phyloP scores from a whole-genome alignment of 2,329 filamentous ascomycete species.

The Coniochaeta prunicola region DNA sequence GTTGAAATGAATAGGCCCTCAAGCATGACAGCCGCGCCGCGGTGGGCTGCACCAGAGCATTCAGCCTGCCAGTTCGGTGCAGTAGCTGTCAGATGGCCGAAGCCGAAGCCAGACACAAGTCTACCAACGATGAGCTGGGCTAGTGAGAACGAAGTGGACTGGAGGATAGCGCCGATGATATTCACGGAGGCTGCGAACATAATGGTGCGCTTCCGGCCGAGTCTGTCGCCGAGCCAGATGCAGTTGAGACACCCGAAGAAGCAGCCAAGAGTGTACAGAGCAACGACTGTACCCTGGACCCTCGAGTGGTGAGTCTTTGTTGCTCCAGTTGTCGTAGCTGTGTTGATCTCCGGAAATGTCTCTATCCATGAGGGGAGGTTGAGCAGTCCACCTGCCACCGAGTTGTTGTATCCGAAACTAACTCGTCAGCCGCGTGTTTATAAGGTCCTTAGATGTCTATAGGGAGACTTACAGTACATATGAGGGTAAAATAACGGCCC shows the following conservation, averaged over 20 bases:
- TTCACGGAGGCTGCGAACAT: slow-evolving; percentile 40
- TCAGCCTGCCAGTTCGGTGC: slow-evolving; percentile 20
- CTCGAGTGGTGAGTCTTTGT: slow-evolving; percentile 30
- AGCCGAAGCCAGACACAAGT: slow-evolving; percentile 41
- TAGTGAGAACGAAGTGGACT: slow-evolving; percentile 36
- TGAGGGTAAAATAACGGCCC: neutral
- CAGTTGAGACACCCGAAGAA: slow-evolving; percentile 5
- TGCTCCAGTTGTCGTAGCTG: slow-evolving; percentile 26
- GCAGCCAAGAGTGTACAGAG: slow-evolving; percentile 13
- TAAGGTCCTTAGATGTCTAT: neutral
- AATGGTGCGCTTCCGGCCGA: slow-evolving; percentile 42
- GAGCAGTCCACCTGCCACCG: slow-evolving; percentile 37
- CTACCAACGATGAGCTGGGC: slow-evolving; percentile 43
- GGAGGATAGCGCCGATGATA: slow-evolving; percentile 39
- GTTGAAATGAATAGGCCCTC: slow-evolving; percentile 6
- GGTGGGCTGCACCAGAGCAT: slow-evolving; percentile 12
- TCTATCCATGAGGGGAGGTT: slow-evolving; percentile 25
- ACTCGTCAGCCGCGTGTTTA: neutral
- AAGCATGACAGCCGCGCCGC: slow-evolving; percentile 15
- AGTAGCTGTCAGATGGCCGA: slow-evolving; percentile 38
- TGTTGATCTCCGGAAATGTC: slow-evolving; percentile 26
- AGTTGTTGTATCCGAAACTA: slow-evolving; percentile 43
- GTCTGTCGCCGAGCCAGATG: slow-evolving; percentile 11
- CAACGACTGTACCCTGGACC: slow-evolving; percentile 12
- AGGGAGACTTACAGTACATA: neutral